Percentiles rank a stretch among this genome's conserved stretches.
Conservation (phyloP, 768 basidiomycete genomes). For the Russula vinacea region DNA sequence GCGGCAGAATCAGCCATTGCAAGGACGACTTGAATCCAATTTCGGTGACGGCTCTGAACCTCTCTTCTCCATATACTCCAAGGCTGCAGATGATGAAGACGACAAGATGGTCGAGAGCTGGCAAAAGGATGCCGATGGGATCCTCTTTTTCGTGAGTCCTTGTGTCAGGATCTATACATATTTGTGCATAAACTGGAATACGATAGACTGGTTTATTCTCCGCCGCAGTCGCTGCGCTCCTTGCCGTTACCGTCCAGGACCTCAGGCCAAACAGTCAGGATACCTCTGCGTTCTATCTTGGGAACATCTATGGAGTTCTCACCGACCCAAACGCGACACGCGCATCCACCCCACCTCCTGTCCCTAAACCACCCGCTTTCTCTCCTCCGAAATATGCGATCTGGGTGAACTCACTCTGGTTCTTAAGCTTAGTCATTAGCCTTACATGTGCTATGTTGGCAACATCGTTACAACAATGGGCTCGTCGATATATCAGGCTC, state of each 20-base stretch:
- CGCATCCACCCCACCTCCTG: background rate
- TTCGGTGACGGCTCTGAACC: background rate
- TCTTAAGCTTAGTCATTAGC: conserved; percentile 3
- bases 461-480: background rate
- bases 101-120: conserved; percentile 7
- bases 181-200: background rate
- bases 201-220: conserved; percentile 14
- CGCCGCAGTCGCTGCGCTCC: conserved; percentile 1
- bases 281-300: conserved; percentile 4
- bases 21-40: background rate
- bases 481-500: conserved; percentile 8
- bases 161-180: background rate
- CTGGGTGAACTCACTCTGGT: conserved; percentile 17
- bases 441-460: conserved; percentile 8
- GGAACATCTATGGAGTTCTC: background rate
- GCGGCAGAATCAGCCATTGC: background rate
- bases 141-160: conserved; percentile 5
- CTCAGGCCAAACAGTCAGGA: background rate
- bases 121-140: conserved; percentile 6
- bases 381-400: conserved; percentile 5
- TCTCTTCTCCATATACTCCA: conserved; percentile 1
- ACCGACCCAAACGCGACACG: conserved; percentile 1
- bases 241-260: background rate
- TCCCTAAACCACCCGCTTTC: background rate
- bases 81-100: conserved; percentile 6